A percentile compares a stretch with the other conserved stretches of the same genome.
phyloP scores from a whole-genome alignment of 306 rosid genomes.

The Oemleria cerasiformis region DNA sequence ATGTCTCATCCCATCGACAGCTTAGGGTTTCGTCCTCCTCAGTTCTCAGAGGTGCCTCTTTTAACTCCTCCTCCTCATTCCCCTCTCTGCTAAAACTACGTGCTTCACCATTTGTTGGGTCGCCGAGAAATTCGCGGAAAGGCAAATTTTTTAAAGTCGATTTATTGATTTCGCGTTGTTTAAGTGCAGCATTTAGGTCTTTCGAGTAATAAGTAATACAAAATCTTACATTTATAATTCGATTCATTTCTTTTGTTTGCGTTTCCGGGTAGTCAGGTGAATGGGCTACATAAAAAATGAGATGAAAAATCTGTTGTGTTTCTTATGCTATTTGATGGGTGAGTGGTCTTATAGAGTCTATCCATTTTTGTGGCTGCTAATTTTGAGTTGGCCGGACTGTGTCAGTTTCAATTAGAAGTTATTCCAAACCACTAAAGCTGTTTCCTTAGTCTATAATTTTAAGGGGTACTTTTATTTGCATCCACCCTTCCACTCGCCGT shows the following conservation, averaged over 20 bases:
- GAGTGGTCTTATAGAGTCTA: background rate
- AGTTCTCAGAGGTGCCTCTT: constrained; percentile 54
- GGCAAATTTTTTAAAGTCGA: background rate
- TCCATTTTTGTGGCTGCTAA: background rate
- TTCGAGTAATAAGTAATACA: background rate
- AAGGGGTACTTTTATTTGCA: background rate
- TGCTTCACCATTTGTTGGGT: background rate
- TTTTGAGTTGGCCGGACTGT: background rate
- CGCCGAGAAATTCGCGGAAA: background rate
- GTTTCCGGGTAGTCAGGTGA: background rate
- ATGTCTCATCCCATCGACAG: constrained; percentile 22
- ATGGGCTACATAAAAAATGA: background rate
- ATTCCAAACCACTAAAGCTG: background rate
- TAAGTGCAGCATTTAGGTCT: background rate
- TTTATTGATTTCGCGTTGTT: background rate
- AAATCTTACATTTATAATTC: background rate
- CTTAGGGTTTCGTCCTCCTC: constrained; percentile 53
- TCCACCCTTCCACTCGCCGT: no score
- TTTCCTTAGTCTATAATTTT: background rate
- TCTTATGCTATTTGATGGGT: background rate
- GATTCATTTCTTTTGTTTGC: background rate
- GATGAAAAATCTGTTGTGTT: background rate
- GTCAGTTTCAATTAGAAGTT: background rate
- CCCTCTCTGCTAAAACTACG: background rate
- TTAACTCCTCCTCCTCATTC: background rate